Evolutionary conservation across 768 basidiomycete genomes (phyloP).

Genomic region (Butyriboletus loyo): DNA sequence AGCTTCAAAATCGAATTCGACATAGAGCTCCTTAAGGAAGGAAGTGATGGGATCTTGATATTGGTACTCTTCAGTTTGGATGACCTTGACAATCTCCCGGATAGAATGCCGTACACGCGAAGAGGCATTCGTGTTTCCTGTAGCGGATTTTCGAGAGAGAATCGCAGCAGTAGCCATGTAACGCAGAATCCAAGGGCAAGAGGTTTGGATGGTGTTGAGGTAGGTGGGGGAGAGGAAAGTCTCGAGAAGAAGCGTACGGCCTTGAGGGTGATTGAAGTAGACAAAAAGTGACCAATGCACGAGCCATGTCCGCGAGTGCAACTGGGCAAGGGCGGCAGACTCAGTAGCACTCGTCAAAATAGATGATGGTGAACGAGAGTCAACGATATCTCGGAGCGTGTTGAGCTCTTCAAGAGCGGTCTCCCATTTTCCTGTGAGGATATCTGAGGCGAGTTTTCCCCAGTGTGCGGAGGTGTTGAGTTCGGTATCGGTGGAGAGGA

Average conservation of each 20-base stretch:
- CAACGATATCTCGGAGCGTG: constrained; percentile 89
- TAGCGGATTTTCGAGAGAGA: constrained; percentile 76
- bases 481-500: constrained; percentile 90
- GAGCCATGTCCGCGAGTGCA: constrained; percentile 95
- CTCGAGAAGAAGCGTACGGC: constrained; percentile 88
- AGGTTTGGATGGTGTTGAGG: constrained; percentile 97
- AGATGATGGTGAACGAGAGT: constrained; percentile 63
- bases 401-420: constrained; percentile 94
- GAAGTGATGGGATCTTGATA: constrained; percentile 91
- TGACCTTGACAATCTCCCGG: constrained; percentile 87
- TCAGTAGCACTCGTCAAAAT: constrained; percentile 44
- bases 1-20: constrained; percentile 95
- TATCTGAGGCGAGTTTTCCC: constrained; percentile 97
- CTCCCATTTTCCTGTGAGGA: constrained; percentile 93
- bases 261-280: constrained; percentile 95
- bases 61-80: constrained; percentile 94
- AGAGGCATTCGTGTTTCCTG: constrained; percentile 47
- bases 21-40: constrained; percentile 91
- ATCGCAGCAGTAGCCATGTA: constrained; percentile 94
- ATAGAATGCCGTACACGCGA: constrained; percentile 85
- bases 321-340: constrained; percentile 76
- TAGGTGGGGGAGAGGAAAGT: constrained; percentile 95
- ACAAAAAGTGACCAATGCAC: constrained; percentile 98
- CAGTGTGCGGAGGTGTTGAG: constrained; percentile 96
- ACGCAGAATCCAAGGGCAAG: constrained; percentile 90